Percentiles rank a stretch among this genome's conserved stretches.
Conservation (phyloP, 179 eudicot species). For the Pouteria campechiana region DNA sequence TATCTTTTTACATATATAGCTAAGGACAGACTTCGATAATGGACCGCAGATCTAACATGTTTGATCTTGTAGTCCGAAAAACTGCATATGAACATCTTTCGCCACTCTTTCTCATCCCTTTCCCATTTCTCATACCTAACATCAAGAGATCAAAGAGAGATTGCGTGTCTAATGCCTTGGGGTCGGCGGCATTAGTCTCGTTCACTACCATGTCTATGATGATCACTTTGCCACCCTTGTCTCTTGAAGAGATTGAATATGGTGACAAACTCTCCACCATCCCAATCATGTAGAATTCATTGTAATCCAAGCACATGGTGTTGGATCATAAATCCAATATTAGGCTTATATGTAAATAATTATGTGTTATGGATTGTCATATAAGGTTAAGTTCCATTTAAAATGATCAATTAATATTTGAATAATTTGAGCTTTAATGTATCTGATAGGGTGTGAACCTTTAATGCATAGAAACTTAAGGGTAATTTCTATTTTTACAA, state of each 20-base stretch:
- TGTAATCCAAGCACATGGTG: slow-evolving; percentile 6
- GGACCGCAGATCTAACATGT: slow-evolving; percentile 21
- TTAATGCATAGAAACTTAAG: no score
- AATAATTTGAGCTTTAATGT: no score
- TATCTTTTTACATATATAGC: no score
- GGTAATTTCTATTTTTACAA: no score
- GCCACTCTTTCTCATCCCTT: slow-evolving; percentile 22
- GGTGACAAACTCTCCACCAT: slow-evolving; percentile 14
- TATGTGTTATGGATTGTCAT: no score
- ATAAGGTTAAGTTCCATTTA: no score
- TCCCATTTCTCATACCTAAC: slow-evolving; percentile 12
- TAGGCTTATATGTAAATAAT: no score
- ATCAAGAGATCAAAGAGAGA: slow-evolving; percentile 17
- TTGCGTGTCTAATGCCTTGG: slow-evolving; percentile 9
- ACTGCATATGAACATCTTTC: slow-evolving; percentile 17
- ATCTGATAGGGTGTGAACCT: no score
- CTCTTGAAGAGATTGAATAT: slow-evolving; percentile 20
- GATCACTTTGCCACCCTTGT: slow-evolving; percentile 22
- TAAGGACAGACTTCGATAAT: slow-evolving; percentile 17
- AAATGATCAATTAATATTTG: no score
- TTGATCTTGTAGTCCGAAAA: slow-evolving; percentile 16
- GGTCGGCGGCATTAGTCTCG: not conserved
- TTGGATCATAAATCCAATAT: no score
- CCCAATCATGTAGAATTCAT: slow-evolving; percentile 26
- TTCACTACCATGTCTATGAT: slow-evolving; percentile 16